phyloP scores from a whole-genome alignment of 2,329 filamentous ascomycete species.

The Claviceps sp. region DNA sequence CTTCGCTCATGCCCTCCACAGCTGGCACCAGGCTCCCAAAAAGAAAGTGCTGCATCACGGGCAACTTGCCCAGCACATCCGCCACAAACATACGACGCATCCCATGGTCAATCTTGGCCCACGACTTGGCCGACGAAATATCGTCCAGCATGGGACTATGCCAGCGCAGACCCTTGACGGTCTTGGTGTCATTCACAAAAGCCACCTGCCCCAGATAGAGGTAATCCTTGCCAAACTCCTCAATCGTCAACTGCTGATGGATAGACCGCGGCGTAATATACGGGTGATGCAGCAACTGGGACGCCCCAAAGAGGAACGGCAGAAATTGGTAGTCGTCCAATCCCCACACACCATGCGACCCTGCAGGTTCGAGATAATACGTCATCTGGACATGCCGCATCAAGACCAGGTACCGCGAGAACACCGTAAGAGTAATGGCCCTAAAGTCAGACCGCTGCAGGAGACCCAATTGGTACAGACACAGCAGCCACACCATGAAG shows the following conservation, averaged over 20 bases:
- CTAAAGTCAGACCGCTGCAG: constrained; percentile 55
- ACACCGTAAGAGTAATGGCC: constrained; percentile 62
- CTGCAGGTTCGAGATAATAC: constrained; percentile 94
- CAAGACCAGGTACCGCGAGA: constrained; percentile 66
- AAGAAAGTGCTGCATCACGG: constrained; percentile 97
- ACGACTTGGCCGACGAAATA: constrained; percentile 79
- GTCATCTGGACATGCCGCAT: constrained; percentile 83
- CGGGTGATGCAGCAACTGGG: constrained; percentile 73
- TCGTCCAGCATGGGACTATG: constrained; percentile 98
- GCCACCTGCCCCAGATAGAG: constrained; percentile 85
- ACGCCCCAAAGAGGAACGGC: constrained; percentile 87
- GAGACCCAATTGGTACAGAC: constrained; percentile 65
- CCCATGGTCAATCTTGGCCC: constrained; percentile 83
- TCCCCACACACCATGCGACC: constrained; percentile 95
- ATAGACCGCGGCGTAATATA: constrained; percentile 70
- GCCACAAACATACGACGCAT: constrained; percentile 96
- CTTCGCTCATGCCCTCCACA: constrained; percentile 64
- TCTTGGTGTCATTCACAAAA: constrained; percentile 95
- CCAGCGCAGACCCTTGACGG: constrained; percentile 86
- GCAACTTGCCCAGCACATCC: constrained; percentile 84
- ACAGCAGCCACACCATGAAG: constrained; percentile 94
- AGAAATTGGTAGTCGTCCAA: constrained; percentile 96
- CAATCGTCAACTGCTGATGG: constrained; percentile 75
- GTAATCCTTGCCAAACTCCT: constrained; percentile 73
- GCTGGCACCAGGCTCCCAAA: constrained; percentile 81